A percentile compares a stretch with the other conserved stretches of the same genome.
Conservation (phyloP, 495 filamentous ascomycete genomes). For the Tuber umbilicatum region DNA sequence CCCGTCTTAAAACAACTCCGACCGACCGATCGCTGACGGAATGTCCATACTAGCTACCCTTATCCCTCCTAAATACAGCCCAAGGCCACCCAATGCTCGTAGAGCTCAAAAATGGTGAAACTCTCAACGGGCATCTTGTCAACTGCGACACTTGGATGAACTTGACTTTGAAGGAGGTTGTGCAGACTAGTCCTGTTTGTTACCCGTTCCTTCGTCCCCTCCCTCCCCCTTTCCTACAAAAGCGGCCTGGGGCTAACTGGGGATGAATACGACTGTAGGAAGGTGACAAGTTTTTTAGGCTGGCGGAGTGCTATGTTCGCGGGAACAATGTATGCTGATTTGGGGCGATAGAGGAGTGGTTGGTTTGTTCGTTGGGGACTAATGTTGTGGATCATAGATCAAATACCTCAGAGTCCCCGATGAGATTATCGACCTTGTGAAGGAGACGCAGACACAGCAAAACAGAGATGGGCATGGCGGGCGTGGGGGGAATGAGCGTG, state of each 20-base stretch:
- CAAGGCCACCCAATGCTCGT: constrained; percentile 99
- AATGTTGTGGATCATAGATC: constrained; percentile 55
- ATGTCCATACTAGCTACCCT: constrained; percentile 58
- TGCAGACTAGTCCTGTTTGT: constrained; percentile 79
- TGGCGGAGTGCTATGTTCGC: constrained; percentile 91
- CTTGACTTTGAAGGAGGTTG: constrained; percentile 88
- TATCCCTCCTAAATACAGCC: constrained; percentile 87
- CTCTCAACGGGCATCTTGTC: constrained; percentile 88
- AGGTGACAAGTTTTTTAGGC: constrained; percentile 81
- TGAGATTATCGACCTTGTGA: constrained; percentile 87
- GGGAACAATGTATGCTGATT: constrained; percentile 76
- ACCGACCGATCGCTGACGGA: neutral
- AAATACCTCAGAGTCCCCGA: constrained; percentile 96
- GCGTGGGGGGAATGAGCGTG: constrained; percentile 51
- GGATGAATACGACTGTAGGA: constrained; percentile 48
- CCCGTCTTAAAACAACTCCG: neutral
- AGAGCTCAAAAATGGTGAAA: constrained; percentile 98
- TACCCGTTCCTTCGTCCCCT: neutral
- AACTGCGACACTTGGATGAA: constrained; percentile 99
- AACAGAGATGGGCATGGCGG: constrained; percentile 52
- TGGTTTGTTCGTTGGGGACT: neutral
- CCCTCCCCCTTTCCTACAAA: neutral
- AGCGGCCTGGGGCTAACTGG: neutral
- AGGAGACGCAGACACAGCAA: constrained; percentile 62
- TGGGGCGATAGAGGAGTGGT: neutral